Evolutionary conservation across 1,284 basidiomycete species (phyloP), one percentile per base, ranked within the genome.

Genomic region (Mycena sp.): DNA sequence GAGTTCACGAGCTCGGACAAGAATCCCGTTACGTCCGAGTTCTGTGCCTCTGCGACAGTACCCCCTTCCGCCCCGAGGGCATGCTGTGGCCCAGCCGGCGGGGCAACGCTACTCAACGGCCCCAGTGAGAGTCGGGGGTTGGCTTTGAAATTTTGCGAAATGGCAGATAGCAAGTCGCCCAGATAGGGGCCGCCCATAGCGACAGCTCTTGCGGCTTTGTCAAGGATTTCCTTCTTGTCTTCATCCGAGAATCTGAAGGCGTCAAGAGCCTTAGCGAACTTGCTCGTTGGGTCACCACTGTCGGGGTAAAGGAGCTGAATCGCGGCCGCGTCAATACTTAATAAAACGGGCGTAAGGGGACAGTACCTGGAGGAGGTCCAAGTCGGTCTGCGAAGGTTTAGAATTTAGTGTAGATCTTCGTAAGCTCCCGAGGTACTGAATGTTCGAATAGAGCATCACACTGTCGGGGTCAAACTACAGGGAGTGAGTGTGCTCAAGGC

Each of bases 1-100:
- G 50, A 50, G 7, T 61, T 41, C 10, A 69, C 51, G 7, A 71
- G 55, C 40, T 63, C 14, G n/a, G n/a, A 21, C 14, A 63, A 25
- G 19, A 63, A 63, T n/a, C 61, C 55, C 0, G 44, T 50, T 10
- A 41, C 40, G 9, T 16, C 12, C 17, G 46, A 35, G 1, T 23
- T 9, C 9, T 7, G 14, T 3, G 10, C n/a, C 3, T 32, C 4
- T 17, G 17, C 14, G 23, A 19, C 41, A 16, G 29, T 14, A 35
- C 32, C 21, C 4, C 26, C 50, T n/a, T 49, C 2, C 12, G n/a
- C 3, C 2, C 23, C 26, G 41, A 21, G 7, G 10, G 17, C 38
- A 35, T 58, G 29, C 17, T n/a, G 14, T 4, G 38, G 37, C 4
- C 19, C 30, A 11, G 32, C 7, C 9, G 25, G 12, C 14, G 12